A percentile compares a stretch with the other conserved stretches of the same genome.
phyloP scores from a whole-genome alignment of 202 grass and related monocot species.

The Alloteropsis angusta region DNA sequence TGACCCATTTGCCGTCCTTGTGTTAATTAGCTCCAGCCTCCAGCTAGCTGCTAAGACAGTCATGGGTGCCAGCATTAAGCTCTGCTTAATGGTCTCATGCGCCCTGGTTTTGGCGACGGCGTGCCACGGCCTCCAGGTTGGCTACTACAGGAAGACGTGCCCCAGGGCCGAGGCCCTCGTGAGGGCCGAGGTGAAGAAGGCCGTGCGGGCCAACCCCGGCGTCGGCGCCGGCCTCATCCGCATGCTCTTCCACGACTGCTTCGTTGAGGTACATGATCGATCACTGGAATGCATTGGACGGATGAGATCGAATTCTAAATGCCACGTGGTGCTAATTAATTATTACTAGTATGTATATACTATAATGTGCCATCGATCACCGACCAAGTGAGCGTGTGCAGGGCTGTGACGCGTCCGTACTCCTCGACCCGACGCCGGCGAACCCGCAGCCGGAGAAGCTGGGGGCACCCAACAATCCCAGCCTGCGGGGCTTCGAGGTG shows the following conservation, averaged over 20 bases:
- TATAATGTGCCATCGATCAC: not conserved
- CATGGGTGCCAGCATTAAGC: too few relatives aligned
- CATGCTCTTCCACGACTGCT: constrained; percentile 29
- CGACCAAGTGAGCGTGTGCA: not conserved
- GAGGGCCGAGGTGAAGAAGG: constrained; percentile 13
- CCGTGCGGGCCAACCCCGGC: not conserved
- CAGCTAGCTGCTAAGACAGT: too few relatives aligned
- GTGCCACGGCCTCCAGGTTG: constrained; percentile 14
- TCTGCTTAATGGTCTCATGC: not conserved
- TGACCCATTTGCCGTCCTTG: not conserved
- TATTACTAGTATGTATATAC: not conserved
- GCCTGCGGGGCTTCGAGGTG: constrained; percentile 29
- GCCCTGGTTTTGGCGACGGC: not conserved
- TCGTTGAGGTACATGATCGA: constrained; percentile 19
- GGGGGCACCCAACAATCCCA: constrained; percentile 16
- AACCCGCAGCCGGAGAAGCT: constrained; percentile 22
- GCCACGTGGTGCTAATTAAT: too few relatives aligned
- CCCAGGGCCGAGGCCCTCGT: constrained; percentile 22
- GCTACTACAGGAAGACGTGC: constrained; percentile 27
- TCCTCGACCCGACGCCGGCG: constrained; percentile 21
- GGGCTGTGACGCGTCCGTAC: constrained; percentile 55
- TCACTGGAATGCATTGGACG: not conserved
- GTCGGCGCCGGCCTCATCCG: not conserved
- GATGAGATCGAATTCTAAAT: too few relatives aligned
- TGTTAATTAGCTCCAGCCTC: too few relatives aligned